Conservation (phyloP, 2,329 filamentous ascomycete genomes). For the Huntiella omanensis region DNA sequence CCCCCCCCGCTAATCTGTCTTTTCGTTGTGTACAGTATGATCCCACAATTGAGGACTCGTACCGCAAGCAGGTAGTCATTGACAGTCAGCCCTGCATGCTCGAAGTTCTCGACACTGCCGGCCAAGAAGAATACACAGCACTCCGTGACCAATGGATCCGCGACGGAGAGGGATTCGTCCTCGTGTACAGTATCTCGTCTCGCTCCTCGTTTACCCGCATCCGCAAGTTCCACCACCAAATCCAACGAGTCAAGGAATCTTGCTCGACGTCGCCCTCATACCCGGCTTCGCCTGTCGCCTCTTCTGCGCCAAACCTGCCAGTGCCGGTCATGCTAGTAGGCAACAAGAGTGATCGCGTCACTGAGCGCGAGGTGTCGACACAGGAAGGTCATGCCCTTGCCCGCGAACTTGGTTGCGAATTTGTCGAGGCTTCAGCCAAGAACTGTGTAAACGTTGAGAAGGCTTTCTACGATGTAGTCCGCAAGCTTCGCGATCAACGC, state of each 20-base stretch:
- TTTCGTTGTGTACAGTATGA: constrained; percentile 40
- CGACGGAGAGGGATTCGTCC: constrained; percentile 89
- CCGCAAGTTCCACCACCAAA: constrained; percentile 89
- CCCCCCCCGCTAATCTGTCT: background rate
- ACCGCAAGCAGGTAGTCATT: constrained; percentile 80
- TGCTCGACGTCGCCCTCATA: constrained; percentile 58
- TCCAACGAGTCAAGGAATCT: constrained; percentile 91
- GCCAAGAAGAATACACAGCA: constrained; percentile 96
- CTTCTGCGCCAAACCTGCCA: constrained; percentile 40
- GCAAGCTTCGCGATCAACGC: constrained; percentile 70
- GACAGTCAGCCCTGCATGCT: constrained; percentile 93
- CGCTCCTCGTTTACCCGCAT: constrained; percentile 89
- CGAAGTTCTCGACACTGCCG: constrained; percentile 90
- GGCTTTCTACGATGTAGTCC: constrained; percentile 93
- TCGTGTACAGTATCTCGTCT: constrained; percentile 97
- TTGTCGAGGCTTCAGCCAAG: constrained; percentile 91
- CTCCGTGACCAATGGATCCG: constrained; percentile 96
- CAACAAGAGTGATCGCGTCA: constrained; percentile 94
- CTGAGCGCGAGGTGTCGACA: constrained; percentile 87
- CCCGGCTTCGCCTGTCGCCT: constrained; percentile 51
- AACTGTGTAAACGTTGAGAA: constrained; percentile 98
- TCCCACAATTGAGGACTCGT: constrained; percentile 75
- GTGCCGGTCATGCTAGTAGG: constrained; percentile 96
- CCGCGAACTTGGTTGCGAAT: constrained; percentile 83
- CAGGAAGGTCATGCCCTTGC: constrained; percentile 88